Conservation (phyloP, 208 protist species). For the Angomonas deanei region DNA sequence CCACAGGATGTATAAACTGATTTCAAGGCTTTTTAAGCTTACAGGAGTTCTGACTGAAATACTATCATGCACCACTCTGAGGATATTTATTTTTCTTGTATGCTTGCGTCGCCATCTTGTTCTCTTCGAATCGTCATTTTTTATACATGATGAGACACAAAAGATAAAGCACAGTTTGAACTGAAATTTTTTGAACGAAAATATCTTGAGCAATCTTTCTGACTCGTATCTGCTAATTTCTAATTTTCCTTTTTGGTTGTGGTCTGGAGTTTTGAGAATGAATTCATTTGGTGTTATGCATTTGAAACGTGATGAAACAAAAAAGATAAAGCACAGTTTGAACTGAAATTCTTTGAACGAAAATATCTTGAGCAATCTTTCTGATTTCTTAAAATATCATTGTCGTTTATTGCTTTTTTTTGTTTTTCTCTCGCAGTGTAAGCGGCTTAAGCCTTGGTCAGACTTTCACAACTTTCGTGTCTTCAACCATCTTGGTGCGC, state of each 20-base stretch:
- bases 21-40: background rate
- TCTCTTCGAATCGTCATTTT: background rate
- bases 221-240: too few species aligned
- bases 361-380: conserved; percentile 11
- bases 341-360: conserved; percentile 2
- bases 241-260: too few species aligned
- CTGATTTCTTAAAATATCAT: background rate
- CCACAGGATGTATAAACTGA: background rate
- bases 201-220: conserved; percentile 12
- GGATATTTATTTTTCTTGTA: too few species aligned
- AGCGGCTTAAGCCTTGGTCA: background rate
- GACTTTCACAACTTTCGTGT: background rate
- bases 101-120: background rate
- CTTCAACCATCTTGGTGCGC: background rate
- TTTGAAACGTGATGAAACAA: conserved; percentile 16
- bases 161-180: conserved; percentile 12
- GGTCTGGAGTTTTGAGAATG: too few species aligned
- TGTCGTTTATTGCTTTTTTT: background rate
- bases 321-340: conserved; percentile 9
- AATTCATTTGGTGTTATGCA: too few species aligned
- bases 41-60: too few species aligned
- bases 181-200: conserved; percentile 2
- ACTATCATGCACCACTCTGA: too few species aligned
- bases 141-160: background rate
- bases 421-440: background rate